Evolutionary conservation across 768 basidiomycete species (phyloP).

Genomic region (Podaxis rugospora): DNA sequence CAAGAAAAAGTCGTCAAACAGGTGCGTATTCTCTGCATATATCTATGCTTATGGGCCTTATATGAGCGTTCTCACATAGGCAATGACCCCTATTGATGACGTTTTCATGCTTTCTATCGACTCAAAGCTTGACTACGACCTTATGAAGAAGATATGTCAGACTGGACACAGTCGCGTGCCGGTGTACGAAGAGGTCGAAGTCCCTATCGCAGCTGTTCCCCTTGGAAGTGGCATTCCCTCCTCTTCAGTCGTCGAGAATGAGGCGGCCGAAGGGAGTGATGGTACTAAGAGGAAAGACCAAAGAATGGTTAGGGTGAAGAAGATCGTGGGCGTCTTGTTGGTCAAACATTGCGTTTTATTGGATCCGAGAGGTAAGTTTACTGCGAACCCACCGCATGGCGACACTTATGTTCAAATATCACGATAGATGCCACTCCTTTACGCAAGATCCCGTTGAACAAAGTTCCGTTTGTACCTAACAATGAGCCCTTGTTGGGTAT

Average conservation of each 20-base stretch:
- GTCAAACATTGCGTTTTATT: constrained; percentile 89
- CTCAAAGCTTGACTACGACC: constrained; percentile 75
- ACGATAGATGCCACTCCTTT: constrained; percentile 72
- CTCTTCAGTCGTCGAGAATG: neutral
- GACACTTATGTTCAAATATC: neutral
- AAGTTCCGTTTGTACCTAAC: constrained; percentile 80
- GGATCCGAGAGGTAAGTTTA: constrained; percentile 66
- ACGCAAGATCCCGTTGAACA: constrained; percentile 80
- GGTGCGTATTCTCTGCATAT: constrained; percentile 25
- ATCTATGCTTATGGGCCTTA: neutral
- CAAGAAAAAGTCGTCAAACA: constrained; percentile 82
- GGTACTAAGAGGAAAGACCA: neutral
- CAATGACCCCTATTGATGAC: constrained; percentile 76
- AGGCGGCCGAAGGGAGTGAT: neutral
- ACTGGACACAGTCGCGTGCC: constrained; percentile 85
- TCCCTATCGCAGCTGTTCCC: constrained; percentile 38
- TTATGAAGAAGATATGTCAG: constrained; percentile 68
- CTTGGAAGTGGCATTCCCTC: neutral
- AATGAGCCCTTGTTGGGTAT: constrained; percentile 84
- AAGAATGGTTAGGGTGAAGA: constrained; percentile 58
- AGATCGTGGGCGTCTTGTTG: constrained; percentile 80
- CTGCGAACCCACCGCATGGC: neutral
- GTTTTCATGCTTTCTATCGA: constrained; percentile 91
- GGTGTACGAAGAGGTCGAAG: constrained; percentile 73
- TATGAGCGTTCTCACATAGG: constrained; percentile 31